These are phyloP conservation scores for Kwoniella dendrophila DNA, from an alignment of 768 basidiomycete species.

Conservation along the genomic window DNA sequence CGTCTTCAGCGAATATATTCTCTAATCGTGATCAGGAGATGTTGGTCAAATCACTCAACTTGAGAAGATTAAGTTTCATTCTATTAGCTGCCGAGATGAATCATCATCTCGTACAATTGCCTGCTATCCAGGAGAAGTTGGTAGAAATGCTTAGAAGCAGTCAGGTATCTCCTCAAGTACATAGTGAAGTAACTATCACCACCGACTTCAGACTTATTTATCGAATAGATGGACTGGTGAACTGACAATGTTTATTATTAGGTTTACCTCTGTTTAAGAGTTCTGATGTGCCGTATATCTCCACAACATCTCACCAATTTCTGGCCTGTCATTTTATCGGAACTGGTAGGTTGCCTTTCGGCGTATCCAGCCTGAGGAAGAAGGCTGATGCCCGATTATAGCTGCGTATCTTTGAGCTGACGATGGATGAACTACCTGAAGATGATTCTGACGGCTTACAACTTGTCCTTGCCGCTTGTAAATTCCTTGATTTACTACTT, in stretches of 20 bases:
- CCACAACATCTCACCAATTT: constrained; percentile 90
- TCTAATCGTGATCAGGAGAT: constrained; percentile 94
- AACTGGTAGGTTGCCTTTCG: constrained; percentile 60
- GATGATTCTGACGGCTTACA: constrained; percentile 85
- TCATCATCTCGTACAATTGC: constrained; percentile 83
- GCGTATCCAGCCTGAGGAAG: neutral
- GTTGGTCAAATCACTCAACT: constrained; percentile 77
- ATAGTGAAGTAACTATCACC: constrained; percentile 74
- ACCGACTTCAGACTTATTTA: neutral
- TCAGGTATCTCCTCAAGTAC: constrained; percentile 76
- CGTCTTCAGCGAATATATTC: constrained; percentile 93
- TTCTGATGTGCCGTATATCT: constrained; percentile 84
- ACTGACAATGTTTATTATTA: constrained; percentile 25
- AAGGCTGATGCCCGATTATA: constrained; percentile 51
- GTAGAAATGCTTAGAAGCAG: constrained; percentile 84
- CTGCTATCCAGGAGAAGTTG: constrained; percentile 93
- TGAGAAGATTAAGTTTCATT: constrained; percentile 82
- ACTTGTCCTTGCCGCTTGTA: constrained; percentile 83
- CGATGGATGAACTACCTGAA: constrained; percentile 68
- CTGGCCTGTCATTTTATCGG: constrained; percentile 93
- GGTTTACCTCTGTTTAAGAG: constrained; percentile 84
- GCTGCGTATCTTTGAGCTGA: constrained; percentile 88
- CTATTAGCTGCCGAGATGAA: constrained; percentile 88
- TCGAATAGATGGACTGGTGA: neutral
- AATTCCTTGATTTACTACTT: constrained; percentile 89